Evolutionary conservation across 768 basidiomycete species (phyloP).

Genomic region (Rhodotorula babjevae): DNA sequence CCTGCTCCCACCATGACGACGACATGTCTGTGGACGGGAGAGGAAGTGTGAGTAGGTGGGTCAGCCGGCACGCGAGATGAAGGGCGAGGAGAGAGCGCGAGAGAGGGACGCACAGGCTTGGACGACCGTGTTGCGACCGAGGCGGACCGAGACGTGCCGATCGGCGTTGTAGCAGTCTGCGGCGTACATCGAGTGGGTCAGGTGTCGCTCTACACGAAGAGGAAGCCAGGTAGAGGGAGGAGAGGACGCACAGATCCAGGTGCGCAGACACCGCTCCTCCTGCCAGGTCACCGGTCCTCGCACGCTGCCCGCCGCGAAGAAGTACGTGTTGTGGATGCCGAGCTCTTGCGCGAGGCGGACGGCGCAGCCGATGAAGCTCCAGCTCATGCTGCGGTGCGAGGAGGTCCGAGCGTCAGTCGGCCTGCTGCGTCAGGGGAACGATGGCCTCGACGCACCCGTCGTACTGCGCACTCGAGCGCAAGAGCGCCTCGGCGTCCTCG

Average conservation of each 20-base stretch:
- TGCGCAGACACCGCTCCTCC: conserved; percentile 19
- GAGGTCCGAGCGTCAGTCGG: neutral
- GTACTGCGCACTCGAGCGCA: conserved; percentile 30
- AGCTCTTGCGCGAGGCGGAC: conserved; percentile 37
- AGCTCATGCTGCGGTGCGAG: conserved; percentile 5
- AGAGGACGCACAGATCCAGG: conserved; percentile 27
- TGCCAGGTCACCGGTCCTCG: conserved; percentile 4
- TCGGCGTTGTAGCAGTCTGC: conserved; percentile 38
- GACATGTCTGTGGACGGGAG: conserved; percentile 17
- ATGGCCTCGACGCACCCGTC: conserved; percentile 9
- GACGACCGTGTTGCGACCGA: conserved; percentile 33
- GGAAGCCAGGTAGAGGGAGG: neutral
- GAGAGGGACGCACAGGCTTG: conserved; percentile 11
- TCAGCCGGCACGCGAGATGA: neutral
- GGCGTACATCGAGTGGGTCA: neutral
- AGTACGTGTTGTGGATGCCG: conserved; percentile 31
- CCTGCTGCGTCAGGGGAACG: too few species aligned
- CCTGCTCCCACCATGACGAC: conserved; percentile 36
- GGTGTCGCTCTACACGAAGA: too few species aligned
- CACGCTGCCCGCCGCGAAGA: neutral
- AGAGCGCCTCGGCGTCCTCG: conserved; percentile 18
- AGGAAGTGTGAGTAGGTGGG: neutral
- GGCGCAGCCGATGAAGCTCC: conserved; percentile 35
- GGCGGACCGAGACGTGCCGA: conserved; percentile 30
- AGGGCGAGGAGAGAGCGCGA: too few species aligned